Base-by-base conservation (phyloP, 202 grass and related monocot genomes). In the Thinopyrum obtusiflorum region DNA sequence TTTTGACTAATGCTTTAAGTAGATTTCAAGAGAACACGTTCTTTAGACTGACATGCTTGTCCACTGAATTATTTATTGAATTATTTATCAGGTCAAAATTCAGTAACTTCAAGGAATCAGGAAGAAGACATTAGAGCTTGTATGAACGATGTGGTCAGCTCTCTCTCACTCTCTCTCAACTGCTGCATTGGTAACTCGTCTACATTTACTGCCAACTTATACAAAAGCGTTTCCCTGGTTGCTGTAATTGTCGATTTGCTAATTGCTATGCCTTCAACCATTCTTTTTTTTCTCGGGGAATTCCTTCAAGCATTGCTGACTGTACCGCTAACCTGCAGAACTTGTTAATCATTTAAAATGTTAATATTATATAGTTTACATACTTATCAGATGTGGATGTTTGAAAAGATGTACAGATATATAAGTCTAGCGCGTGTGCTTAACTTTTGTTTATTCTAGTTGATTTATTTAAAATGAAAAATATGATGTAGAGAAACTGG, bases 31-130 rank as follows among this genome's bases (percentile, higher is more conserved):
- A 29, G 3, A 13, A n/a, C 6, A 0, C 42, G 14, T 82, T 76
- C 4, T 57, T 77, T 61, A 6, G 18, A 36, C 36, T 85, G 17
- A 5, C 18, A 29, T 79, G 15, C 32, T 62, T 36, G 32, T 51
- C 10, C 26, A 25, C 53, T 65, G 27, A 81, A 65, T 89, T 77
- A 25, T 67, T 78, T n/a, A n/a, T 1, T 69, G 29, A 37, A n/a
- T n/a, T 2, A 71, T 15, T 83, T 83, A 44, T 2, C 82, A 90
- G 88, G 73, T 79, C 85, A 86, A 68, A 73, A 62, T 76, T 23
- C 61, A 76, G 53, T 80, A 69, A 28, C 51, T 77, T 70, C 73
- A 79, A 79, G 79, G 64, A 89, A 76, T 36, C 68, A 88, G 0
- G 57, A 70, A 79, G 61, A 82, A 44, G 9, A 37, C 35, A 57